These are phyloP conservation scores for Boletus sp. DNA, from an alignment of 768 basidiomycete species.

Conservation along the genomic window DNA sequence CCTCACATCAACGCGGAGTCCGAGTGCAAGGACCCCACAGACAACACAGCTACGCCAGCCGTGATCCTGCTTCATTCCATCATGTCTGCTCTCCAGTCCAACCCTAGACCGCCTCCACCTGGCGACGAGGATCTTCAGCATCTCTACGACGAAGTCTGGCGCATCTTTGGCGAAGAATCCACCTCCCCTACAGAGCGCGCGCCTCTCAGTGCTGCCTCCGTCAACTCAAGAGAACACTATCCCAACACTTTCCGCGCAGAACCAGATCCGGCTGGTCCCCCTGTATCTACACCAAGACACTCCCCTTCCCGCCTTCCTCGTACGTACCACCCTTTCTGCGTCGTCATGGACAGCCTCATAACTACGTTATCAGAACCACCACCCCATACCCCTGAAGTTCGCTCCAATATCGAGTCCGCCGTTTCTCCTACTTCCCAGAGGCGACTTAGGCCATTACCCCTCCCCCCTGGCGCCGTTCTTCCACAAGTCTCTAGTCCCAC, in stretches of 20 bases:
- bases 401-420: slow-evolving; percentile 19
- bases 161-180: slow-evolving; percentile 55
- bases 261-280: slow-evolving; percentile 10
- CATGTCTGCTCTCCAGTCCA: slow-evolving; percentile 38
- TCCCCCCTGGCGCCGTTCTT: slow-evolving; percentile 21
- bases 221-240: slow-evolving; percentile 18
- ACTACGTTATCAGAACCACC: slow-evolving; percentile 10
- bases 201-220: slow-evolving; percentile 14
- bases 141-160: slow-evolving; percentile 74
- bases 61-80: slow-evolving; percentile 11
- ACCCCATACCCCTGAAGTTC: slow-evolving; percentile 17
- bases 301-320: slow-evolving; percentile 23
- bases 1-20: neutral
- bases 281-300: slow-evolving; percentile 9
- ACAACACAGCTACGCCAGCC: neutral
- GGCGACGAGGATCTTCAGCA: slow-evolving; percentile 70
- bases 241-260: slow-evolving; percentile 21
- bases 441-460: slow-evolving; percentile 28
- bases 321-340: slow-evolving; percentile 9
- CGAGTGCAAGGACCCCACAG: neutral
- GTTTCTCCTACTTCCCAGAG: slow-evolving; percentile 31
- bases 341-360: neutral
- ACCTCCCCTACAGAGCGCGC: slow-evolving; percentile 31
- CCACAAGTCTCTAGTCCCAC: slow-evolving; percentile 11
- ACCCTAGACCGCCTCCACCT: slow-evolving; percentile 39